Conservation (phyloP, 352 stramenopile genomes). For the Pythium aquatile region DNA sequence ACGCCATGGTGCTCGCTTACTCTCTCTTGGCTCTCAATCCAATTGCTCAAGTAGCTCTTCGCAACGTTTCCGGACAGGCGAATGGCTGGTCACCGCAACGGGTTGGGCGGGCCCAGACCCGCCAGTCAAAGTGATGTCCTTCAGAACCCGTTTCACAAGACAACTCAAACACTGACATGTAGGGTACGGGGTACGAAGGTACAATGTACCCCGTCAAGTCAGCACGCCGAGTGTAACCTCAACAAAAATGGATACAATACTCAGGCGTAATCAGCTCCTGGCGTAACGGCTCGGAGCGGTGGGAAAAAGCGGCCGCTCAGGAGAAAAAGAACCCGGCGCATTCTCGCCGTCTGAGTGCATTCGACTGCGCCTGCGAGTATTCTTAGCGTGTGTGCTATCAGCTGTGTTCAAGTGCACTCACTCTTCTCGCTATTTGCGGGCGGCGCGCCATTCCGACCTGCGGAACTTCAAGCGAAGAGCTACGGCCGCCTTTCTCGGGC, state of each 20-base stretch:
- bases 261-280: neutral
- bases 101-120: conserved; percentile 7
- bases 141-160: too few species aligned
- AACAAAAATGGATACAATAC: neutral
- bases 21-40: neutral
- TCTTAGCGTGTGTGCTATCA: too few species aligned
- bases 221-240: too few species aligned
- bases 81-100: conserved; percentile 31
- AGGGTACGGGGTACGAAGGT: too few species aligned
- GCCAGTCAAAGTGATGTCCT: too few species aligned
- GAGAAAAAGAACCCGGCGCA: conserved; percentile 6
- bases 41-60: conserved; percentile 1
- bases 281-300: neutral
- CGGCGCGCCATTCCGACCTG: neutral
- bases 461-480: neutral
- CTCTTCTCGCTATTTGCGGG: neutral
- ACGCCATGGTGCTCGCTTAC: conserved; percentile 24
- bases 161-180: too few species aligned
- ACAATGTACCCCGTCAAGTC: too few species aligned
- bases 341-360: neutral
- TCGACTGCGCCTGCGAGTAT: too few species aligned
- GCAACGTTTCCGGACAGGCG: conserved; percentile 25
- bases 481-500: neutral
- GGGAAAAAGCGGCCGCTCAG: neutral
- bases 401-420: too few species aligned